Conservation (phyloP, 2,329 filamentous ascomycete genomes). For the Colletotrichum lindemuthianum region DNA sequence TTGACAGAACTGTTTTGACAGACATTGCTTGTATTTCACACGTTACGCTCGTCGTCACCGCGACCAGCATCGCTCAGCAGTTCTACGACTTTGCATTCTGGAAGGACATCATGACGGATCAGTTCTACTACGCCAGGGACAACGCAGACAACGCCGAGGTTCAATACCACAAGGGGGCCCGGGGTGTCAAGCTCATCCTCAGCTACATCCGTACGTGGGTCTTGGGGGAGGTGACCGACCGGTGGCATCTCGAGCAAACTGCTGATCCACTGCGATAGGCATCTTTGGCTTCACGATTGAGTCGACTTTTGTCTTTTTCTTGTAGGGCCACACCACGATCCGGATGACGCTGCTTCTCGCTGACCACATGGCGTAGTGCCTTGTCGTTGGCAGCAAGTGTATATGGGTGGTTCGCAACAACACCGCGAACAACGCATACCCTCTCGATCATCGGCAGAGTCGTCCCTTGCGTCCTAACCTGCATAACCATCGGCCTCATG, state of each 20-base stretch:
- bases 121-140: slow-evolving; percentile 28
- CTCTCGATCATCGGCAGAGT: slow-evolving; percentile 24
- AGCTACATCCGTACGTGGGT: slow-evolving; percentile 26
- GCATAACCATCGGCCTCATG: slow-evolving; percentile 24
- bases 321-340: neutral
- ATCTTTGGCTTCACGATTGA: slow-evolving; percentile 27
- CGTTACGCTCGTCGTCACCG: slow-evolving; percentile 23
- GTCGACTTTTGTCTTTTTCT: slow-evolving; percentile 33
- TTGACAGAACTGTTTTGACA: slow-evolving; percentile 1
- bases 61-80: slow-evolving; percentile 26
- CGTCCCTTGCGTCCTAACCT: slow-evolving; percentile 18
- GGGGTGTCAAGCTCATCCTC: slow-evolving; percentile 28
- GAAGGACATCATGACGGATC: slow-evolving; percentile 27
- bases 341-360: too few species aligned
- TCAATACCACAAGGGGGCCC: slow-evolving; percentile 26
- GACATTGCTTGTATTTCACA: slow-evolving; percentile 32
- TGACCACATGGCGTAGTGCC: slow-evolving; percentile 7
- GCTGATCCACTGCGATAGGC: neutral
- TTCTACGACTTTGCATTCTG: slow-evolving; percentile 29
- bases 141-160: slow-evolving; percentile 29
- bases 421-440: slow-evolving; percentile 24
- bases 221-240: neutral
- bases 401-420: slow-evolving; percentile 32
- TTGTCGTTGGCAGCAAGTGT: slow-evolving; percentile 31
- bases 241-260: neutral